phyloP scores from a whole-genome alignment of 1,139 yeast genomes.

The Pichia sp. region DNA sequence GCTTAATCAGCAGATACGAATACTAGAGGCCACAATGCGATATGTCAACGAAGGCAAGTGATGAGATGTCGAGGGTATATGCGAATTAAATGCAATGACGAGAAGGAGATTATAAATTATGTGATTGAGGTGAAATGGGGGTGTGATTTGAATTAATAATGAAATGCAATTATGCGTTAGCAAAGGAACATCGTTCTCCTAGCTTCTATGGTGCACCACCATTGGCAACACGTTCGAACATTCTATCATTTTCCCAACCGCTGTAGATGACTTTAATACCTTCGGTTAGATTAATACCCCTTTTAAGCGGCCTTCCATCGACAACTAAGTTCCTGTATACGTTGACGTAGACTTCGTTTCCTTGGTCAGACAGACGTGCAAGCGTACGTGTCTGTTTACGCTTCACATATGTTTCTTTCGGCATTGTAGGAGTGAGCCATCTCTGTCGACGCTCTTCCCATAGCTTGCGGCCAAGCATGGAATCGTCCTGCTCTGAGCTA shows the following conservation, averaged over 20 bases:
- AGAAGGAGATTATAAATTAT: too few species aligned
- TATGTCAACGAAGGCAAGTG: slow-evolving; percentile 2
- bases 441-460: slow-evolving; percentile 55
- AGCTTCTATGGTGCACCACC: slow-evolving; percentile 35
- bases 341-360: slow-evolving; percentile 44
- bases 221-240: slow-evolving; percentile 54
- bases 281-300: slow-evolving; percentile 54
- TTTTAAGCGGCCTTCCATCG: slow-evolving; percentile 49
- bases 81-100: too few species aligned
- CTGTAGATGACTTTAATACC: slow-evolving; percentile 52
- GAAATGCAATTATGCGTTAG: too few species aligned
- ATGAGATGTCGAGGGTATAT: too few species aligned
- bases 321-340: slow-evolving; percentile 53
- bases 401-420: slow-evolving; percentile 20
- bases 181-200: too few species aligned
- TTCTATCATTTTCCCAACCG: slow-evolving; percentile 63
- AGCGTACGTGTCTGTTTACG: slow-evolving; percentile 27
- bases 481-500: too few species aligned
- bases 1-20: slow-evolving; percentile 40
- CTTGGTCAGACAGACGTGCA: slow-evolving; percentile 29
- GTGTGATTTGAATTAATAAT: too few species aligned
- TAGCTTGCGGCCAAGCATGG: too few species aligned
- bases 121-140: too few species aligned
- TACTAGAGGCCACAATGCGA: slow-evolving; percentile 29
- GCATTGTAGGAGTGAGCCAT: slow-evolving; percentile 40